Percentiles rank a stretch among this genome's conserved stretches.
Evolutionary conservation across 345 rosid genomes (phyloP).

Genomic region (Eucalyptus regnans): DNA sequence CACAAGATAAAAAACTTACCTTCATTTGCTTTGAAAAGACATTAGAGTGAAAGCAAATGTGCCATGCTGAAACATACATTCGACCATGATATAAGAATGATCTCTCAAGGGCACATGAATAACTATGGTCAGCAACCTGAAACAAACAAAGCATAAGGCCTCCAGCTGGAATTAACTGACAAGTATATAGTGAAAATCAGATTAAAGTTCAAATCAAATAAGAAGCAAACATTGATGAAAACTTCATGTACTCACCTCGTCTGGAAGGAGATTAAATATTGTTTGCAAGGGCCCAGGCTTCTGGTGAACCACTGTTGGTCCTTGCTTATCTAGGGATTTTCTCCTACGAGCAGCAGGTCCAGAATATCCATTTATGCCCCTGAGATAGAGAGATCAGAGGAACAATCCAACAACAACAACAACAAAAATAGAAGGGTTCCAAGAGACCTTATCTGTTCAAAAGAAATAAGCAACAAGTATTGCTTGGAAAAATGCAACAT

Average conservation of each 20-base stretch:
- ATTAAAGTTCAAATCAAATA: background rate
- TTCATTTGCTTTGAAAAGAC: conserved; percentile 98
- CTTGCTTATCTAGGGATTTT: conserved; percentile 56
- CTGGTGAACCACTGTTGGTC: conserved; percentile 91
- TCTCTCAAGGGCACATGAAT: conserved; percentile 96
- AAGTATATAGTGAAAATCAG: background rate
- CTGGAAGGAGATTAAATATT: conserved; percentile 78
- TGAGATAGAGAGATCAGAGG: conserved; percentile 1
- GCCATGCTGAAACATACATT: conserved; percentile 97
- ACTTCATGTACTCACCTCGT: conserved; percentile 55
- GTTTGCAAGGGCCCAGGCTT: conserved; percentile 96
- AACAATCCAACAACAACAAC: background rate
- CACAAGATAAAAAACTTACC: conserved; percentile 31
- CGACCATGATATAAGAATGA: conserved; percentile 98
- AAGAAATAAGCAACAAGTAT: background rate
- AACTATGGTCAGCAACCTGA: conserved; percentile 86
- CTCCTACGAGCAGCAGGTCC: conserved; percentile 68
- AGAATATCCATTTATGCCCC: conserved; percentile 63
- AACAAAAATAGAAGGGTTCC: background rate
- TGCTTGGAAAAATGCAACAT: background rate
- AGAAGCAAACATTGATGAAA: background rate
- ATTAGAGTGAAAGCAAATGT: conserved; percentile 97
- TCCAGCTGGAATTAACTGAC: background rate
- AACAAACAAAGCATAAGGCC: background rate
- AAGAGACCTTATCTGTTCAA: background rate